phyloP scores from a whole-genome alignment of 2,329 filamentous ascomycete species.

The Colletotrichum sp. region DNA sequence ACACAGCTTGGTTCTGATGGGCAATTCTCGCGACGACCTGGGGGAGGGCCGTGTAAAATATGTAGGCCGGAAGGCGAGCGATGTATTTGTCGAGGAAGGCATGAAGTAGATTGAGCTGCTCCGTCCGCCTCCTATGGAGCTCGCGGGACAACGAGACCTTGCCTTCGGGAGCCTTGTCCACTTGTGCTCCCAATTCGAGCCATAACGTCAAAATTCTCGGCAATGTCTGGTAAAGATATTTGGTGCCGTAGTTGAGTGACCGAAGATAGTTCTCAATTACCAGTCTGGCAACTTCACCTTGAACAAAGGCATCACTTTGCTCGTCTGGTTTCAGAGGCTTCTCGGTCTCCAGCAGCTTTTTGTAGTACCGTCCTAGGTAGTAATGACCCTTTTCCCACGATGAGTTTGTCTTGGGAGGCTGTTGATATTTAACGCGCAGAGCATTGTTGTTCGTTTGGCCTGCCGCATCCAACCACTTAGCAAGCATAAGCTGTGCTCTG shows the following conservation, averaged over 20 bases:
- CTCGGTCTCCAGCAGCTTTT: conserved; percentile 91
- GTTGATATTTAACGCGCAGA: conserved; percentile 81
- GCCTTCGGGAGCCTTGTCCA: conserved; percentile 64
- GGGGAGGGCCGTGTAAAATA: conserved; percentile 83
- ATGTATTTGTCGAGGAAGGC: conserved; percentile 81
- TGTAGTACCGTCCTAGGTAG: conserved; percentile 95
- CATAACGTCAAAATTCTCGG: conserved; percentile 92
- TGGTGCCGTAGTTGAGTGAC: conserved; percentile 86
- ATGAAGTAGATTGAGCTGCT: conserved; percentile 73
- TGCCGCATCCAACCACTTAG: conserved; percentile 96
- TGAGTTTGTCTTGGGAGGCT: conserved; percentile 71
- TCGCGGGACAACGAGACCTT: conserved; percentile 58
- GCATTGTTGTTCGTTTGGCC: conserved; percentile 87
- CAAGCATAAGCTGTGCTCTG: conserved; percentile 83
- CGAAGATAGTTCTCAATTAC: conserved; percentile 94
- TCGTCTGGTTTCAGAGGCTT: conserved; percentile 76
- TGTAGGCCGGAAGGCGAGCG: conserved; percentile 71
- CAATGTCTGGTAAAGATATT: conserved; percentile 94
- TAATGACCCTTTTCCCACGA: conserved; percentile 98
- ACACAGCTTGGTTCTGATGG: conserved; percentile 80
- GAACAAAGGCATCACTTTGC: conserved; percentile 76
- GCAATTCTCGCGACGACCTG: conserved; percentile 97
- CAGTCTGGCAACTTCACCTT: conserved; percentile 83
- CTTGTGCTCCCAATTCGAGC: conserved; percentile 84
- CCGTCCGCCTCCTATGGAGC: conserved; percentile 60